Percentiles rank a stretch among this genome's conserved stretches.
These are phyloP conservation scores for Herpetomonas tarakana DNA, from an alignment of 208 protist species.

Conservation along the genomic window DNA sequence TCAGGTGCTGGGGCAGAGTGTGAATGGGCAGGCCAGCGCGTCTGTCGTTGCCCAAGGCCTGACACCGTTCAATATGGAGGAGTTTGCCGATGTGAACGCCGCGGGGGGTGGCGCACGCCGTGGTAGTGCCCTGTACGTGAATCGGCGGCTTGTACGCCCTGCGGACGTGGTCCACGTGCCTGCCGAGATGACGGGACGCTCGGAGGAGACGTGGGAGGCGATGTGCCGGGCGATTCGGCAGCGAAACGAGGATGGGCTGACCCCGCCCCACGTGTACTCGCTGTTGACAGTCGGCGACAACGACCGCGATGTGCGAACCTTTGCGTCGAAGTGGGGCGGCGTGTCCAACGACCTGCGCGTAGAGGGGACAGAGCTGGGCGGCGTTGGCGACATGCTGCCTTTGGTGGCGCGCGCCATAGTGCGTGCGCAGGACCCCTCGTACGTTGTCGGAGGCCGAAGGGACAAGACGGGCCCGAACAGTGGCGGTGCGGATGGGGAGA, in stretches of 20 bases:
- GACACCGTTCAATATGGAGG: slow-evolving; percentile 11
- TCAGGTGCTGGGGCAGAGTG: slow-evolving; percentile 2
- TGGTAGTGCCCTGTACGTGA: slow-evolving; percentile 18
- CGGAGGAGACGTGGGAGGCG: slow-evolving; percentile 30
- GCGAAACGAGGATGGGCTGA: slow-evolving; percentile 4
- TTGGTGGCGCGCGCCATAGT: slow-evolving; percentile 25
- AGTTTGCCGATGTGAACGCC: slow-evolving; percentile 7
- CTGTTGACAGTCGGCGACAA: slow-evolving; percentile 7
- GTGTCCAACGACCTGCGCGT: slow-evolving; percentile 12
- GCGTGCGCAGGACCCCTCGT: slow-evolving; percentile 32
- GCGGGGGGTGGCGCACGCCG: background rate
- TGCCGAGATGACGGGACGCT: slow-evolving; percentile 18
- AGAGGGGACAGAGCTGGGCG: slow-evolving; percentile 10
- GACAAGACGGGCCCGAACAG: background rate
- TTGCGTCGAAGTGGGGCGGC: slow-evolving; percentile 19
- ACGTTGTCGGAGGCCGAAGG: slow-evolving; percentile 14
- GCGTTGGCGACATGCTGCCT: slow-evolving; percentile 16
- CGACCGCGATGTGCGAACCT: slow-evolving; percentile 9
- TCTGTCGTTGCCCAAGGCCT: background rate
- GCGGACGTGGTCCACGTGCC: slow-evolving; percentile 37
- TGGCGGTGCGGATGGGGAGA: background rate
- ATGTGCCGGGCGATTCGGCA: slow-evolving; percentile 20
- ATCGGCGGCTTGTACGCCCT: slow-evolving; percentile 23
- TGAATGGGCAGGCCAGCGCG: background rate
- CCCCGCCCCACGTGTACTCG: slow-evolving; percentile 11